Evolutionary conservation across 768 basidiomycete genomes (phyloP), one percentile per base, ranked within the genome.

Genomic region (Boletus rubropictus): DNA sequence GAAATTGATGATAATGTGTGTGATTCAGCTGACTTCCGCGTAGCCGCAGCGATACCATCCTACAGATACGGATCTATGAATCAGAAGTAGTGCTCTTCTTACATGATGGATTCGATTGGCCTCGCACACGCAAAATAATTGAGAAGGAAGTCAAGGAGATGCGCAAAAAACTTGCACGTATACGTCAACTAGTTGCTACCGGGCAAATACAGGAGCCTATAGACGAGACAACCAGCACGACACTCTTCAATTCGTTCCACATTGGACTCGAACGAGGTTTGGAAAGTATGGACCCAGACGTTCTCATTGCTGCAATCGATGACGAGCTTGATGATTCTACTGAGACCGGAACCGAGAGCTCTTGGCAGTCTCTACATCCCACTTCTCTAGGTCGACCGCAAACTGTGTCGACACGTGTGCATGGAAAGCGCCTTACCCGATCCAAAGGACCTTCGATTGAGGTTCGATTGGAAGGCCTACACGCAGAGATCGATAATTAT

Each of bases 31-130:
- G 34, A 43, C 38, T 42, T 36, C 35, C 31, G 41, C 29, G 5
- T 43, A 80, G 77, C 37, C 55, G 63, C 24, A 74, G 73, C 10
- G 74, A 77, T 27, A 76, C 77, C 7, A 71, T 62, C 21, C 50
- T 82, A n/a, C 75, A 69, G 24, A 57, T 86, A 47, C 74, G 80
- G 21, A 56, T 89, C 5, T 72, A 76, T 35, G 68, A 86, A 35
- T 81, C 79, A 44, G 76, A 87, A 53, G 64, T 87, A 39, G 76
- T 76, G 1, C 58, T 97, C 20, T 76, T 83, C 42, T 74, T 99
- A 3, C 89, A 96, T 60, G 90, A 93, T 47, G 96, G 96, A 2
- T 99, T 93, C 58, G 96, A 99, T 62, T 99, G 96, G 94, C 67
- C 62, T 2, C 75, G 75, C 39, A 99, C 96, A 4, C 82, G 95